Evolutionary conservation across 257 asterid genomes (phyloP).

Genomic region (Solanum paucissectum): DNA sequence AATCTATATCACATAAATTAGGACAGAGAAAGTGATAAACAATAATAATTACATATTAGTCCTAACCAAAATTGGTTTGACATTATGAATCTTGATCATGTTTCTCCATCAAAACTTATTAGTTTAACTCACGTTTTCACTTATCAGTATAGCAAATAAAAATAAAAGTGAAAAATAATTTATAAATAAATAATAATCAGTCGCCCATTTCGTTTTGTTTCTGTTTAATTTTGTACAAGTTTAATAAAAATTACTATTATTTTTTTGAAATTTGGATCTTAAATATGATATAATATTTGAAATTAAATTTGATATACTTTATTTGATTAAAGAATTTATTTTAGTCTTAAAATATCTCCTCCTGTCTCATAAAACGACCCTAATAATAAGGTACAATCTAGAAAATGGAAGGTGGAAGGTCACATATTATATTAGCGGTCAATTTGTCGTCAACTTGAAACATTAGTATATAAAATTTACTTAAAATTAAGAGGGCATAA

Average conservation of each 20-base stretch:
- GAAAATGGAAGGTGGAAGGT: background rate
- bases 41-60: background rate
- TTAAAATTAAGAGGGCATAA: background rate
- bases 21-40: background rate
- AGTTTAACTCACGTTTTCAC: background rate
- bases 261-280: background rate
- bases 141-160: background rate
- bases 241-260: background rate
- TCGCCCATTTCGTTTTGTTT: background rate
- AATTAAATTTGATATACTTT: no score
- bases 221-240: background rate
- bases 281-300: background rate
- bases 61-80: background rate
- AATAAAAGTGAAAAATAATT: background rate
- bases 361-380: background rate
- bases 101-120: background rate
- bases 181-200: background rate
- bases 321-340: no score
- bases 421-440: background rate
- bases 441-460: background rate
- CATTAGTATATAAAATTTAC: background rate
- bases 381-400: background rate
- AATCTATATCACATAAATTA: background rate
- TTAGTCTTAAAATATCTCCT: background rate
- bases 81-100: background rate